A percentile compares a stretch with the other conserved stretches of the same genome.
These are phyloP conservation scores for Ulmus americana DNA, from an alignment of 331 rosid genomes.

Conservation along the genomic window DNA sequence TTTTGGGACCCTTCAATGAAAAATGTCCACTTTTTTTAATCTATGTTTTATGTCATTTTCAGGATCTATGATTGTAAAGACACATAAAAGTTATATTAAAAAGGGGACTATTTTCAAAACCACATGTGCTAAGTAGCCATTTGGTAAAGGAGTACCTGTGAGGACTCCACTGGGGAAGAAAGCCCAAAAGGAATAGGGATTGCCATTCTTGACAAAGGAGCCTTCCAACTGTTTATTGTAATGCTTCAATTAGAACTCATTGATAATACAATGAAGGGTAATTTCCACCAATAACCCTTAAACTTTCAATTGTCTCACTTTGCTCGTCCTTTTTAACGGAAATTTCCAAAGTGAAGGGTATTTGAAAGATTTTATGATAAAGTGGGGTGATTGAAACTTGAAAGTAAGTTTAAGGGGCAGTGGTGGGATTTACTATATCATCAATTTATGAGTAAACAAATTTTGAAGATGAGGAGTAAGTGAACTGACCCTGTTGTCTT, in stretches of 20 bases:
- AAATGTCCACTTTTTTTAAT: background rate
- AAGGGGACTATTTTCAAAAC: no score
- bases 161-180: conserved; percentile 72
- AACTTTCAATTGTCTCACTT: background rate
- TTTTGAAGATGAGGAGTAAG: background rate
- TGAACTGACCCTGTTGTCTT: conserved; percentile 58
- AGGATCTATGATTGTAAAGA: background rate
- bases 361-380: no score
- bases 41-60: background rate
- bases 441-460: background rate
- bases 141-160: conserved; percentile 37
- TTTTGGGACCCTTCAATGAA: no score
- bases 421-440: background rate
- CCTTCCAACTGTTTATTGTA: conserved; percentile 63
- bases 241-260: no score
- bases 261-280: background rate
- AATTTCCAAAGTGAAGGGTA: no score
- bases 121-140: no score
- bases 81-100: no score
- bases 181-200: conserved; percentile 70
- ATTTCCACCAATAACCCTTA: conserved; percentile 9
- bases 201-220: conserved; percentile 59
- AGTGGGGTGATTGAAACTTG: no score
- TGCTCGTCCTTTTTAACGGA: no score
- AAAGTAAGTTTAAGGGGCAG: no score